Percentiles rank a stretch among this genome's conserved stretches.
Evolutionary conservation across 2,329 filamentous ascomycete genomes (phyloP).

Genomic region (Aspergillus pseudonomiae): DNA sequence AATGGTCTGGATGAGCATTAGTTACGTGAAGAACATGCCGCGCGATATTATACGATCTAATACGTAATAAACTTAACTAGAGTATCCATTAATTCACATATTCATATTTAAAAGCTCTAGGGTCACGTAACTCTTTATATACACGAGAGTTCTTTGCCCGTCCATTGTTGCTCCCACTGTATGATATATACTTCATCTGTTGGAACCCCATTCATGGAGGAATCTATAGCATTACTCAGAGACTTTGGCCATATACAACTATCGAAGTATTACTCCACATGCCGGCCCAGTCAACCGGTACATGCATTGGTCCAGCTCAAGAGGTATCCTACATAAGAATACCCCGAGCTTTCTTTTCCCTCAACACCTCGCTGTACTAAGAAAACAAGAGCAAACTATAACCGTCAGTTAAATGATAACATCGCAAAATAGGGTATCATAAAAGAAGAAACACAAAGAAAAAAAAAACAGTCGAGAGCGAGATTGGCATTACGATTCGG

Average conservation of each 20-base stretch:
- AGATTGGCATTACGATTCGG: conserved; percentile 13
- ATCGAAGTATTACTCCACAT: neutral
- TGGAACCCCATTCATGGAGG: neutral
- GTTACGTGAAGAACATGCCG: too few species aligned
- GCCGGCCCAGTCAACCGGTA: neutral
- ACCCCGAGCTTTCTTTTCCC: neutral
- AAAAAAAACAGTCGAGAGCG: conserved; percentile 4
- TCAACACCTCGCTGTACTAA: neutral
- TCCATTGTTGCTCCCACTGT: too few species aligned
- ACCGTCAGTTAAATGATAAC: neutral
- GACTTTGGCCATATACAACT: neutral
- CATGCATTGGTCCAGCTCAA: neutral
- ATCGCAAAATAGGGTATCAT: conserved; percentile 6
- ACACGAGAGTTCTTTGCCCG: too few species aligned
- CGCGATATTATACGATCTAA: neutral
- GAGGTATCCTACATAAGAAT: neutral
- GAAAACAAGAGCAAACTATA: neutral
- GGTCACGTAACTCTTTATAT: too few species aligned
- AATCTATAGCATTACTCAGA: neutral
- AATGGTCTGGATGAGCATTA: too few species aligned
- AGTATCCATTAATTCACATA: neutral
- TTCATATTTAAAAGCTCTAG: neutral
- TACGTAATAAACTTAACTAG: neutral
- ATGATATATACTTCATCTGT: neutral
- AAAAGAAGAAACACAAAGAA: neutral